Evolutionary conservation across 1,139 yeast genomes (phyloP), one percentile per base, ranked within the genome.

Genomic region (Scheffersomyces cryptocercus): DNA sequence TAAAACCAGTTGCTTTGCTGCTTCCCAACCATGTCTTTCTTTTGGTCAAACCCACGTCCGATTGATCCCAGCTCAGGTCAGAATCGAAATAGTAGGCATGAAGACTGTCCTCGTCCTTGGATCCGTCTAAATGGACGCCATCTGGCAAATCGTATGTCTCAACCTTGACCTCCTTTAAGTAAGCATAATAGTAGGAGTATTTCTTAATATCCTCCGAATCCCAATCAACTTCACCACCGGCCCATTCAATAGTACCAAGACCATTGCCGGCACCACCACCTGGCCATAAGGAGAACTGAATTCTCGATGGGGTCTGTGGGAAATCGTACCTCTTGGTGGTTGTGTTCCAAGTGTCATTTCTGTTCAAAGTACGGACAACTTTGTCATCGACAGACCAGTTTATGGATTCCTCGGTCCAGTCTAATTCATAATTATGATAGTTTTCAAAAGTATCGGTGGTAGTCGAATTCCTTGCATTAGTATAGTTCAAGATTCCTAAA

Each of bases 261-360:
- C 82, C 82, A 60, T 79, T 81, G 39, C 73, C 55, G 24, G 81
- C 67, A 48, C 76, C 78, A 47, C 97, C 97, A 64, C 88, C 97
- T 4, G 98, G 96, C 98, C 98, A 91, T 49, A 91, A 65, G 5
- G 96, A 89, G 44, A 88, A 67, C 68, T 91, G 96, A 45, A 91
- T 67, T 59, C 95, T 80, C 40, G 93, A 74, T 2, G 98, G 98
- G 3, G 97, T 89, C 68, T 88, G 95, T n/a, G 98, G 98, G 70
- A 64, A 91, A 48, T 68, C 66, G 68, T 82, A 88, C 16, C 59
- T 56, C 8, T 80, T 70, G 9, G 78, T 50, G 13, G 96, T 86
- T 5, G 65, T 63, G 65, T 90, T 89, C 64, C 71, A 84, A 24
- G 97, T 89, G 51, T 80, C 87, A 14, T 68, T 68, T 60, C 71